Base-by-base conservation (phyloP, 768 basidiomycete genomes). In the Sutorius australiensis region DNA sequence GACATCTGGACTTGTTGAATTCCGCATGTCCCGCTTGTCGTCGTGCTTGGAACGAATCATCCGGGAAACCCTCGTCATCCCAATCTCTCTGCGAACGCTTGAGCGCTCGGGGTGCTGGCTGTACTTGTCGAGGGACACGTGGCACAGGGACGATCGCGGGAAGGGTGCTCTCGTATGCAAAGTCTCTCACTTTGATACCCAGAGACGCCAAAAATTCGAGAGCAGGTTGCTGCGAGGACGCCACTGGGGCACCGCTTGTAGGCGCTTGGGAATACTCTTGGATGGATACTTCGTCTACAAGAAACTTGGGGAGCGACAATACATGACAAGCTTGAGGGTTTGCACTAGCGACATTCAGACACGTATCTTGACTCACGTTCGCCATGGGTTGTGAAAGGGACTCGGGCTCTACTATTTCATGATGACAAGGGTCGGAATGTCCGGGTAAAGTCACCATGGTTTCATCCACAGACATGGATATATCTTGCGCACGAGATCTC, bases 81-180 rank as follows among this genome's bases (percentile, higher is more conserved):
- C 63, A 67, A 44, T 62, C 71, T 55, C 58, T 63, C 68, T 68
- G 57, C 51, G 60, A 54, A 45, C 79, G 77, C 52, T 76, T 78
- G 43, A 72, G 63, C 14, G 65, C 47, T 46, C 67, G 61, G 53
- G 69, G 54, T 47, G 69, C 60, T 53, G 79, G 79, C 57, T 78
- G 81, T 17, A 77, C 67, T 62, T 80, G 83, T 19, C 77, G 75
- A 1, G 73, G 74, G 12, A 70, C 63, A 17, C 74, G 74, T 16
- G 73, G 76, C 24, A 80, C 77, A 2, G 83, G 74, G 30, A 71
- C 72, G 37, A 89, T 76, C 9, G 83, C 81, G 2, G 86, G 84
- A 42, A 87, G 70, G 27, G 72, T 81, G 69, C 76, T 83, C 67
- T 87, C 84, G 70, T 82, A 85, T 14, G 80, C 84, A 74, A 84